Evolutionary conservation across 306 rosid species (phyloP).

Genomic region (Betula pendula): DNA sequence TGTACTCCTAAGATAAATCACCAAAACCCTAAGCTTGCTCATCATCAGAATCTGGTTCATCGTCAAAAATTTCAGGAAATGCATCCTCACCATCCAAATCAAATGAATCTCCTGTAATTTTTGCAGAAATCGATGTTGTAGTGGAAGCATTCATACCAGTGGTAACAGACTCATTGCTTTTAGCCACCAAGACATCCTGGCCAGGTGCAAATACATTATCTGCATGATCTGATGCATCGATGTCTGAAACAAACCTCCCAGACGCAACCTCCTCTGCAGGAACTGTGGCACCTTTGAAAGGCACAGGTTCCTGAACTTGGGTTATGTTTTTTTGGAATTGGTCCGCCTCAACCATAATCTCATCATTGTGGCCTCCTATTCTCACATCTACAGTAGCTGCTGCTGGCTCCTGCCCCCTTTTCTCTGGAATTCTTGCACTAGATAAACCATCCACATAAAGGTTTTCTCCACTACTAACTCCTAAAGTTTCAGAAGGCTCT

Average conservation of each 20-base stretch:
- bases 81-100: conserved; percentile 34
- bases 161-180: conserved; percentile 19
- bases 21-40: conserved; percentile 26
- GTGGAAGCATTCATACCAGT: conserved; percentile 18
- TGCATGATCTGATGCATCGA: conserved; percentile 26
- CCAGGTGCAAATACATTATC: conserved; percentile 27
- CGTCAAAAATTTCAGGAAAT: conserved; percentile 74
- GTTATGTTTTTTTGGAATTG: conserved; percentile 20
- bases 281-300: conserved; percentile 17
- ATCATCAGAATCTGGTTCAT: conserved; percentile 64
- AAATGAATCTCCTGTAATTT: conserved; percentile 22
- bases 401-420: conserved; percentile 20
- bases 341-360: conserved; percentile 25
- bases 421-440: conserved; percentile 31
- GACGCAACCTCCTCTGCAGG: conserved; percentile 18
- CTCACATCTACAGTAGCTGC: conserved; percentile 35
- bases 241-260: conserved; percentile 32
- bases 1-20: background rate
- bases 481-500: conserved; percentile 32
- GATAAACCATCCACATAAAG: conserved; percentile 20
- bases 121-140: conserved; percentile 27
- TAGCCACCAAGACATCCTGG: conserved; percentile 20
- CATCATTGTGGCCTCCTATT: conserved; percentile 35
- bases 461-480: conserved; percentile 26
- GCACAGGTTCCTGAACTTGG: conserved; percentile 33